Conservation (phyloP, 1,284 basidiomycete species). For the Cryptococcus sp. region DNA sequence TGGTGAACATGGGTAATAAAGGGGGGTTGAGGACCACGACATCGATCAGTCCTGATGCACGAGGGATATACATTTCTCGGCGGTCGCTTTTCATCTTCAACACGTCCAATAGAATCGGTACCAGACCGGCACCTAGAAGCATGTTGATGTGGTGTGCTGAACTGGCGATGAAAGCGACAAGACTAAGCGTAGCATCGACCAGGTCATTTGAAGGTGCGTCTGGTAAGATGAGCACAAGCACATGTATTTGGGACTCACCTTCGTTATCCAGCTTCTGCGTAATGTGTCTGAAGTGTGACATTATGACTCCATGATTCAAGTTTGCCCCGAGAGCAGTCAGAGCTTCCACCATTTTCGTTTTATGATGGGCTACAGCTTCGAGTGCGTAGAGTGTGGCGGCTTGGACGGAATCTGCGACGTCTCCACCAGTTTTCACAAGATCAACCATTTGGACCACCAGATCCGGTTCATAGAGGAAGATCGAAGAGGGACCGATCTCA, state of each 20-base stretch:
- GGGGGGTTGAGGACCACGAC: slow-evolving; percentile 79
- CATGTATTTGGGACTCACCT: slow-evolving; percentile 24
- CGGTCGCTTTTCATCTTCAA: slow-evolving; percentile 58
- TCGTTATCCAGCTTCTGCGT: slow-evolving; percentile 65
- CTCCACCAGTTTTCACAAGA: slow-evolving; percentile 67
- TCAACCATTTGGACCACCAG: slow-evolving; percentile 83
- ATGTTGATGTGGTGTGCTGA: slow-evolving; percentile 81
- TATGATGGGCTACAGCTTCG: slow-evolving; percentile 83
- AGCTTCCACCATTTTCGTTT: slow-evolving; percentile 77
- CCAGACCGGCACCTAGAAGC: slow-evolving; percentile 93
- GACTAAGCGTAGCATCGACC: slow-evolving; percentile 77
- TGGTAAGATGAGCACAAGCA: neutral
- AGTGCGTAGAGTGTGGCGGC: slow-evolving; percentile 80
- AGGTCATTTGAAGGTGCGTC: slow-evolving; percentile 62
- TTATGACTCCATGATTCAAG: slow-evolving; percentile 90
- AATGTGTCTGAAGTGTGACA: slow-evolving; percentile 78
- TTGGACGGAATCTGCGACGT: slow-evolving; percentile 56
- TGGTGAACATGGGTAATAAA: slow-evolving; percentile 75
- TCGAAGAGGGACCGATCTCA: slow-evolving; percentile 66
- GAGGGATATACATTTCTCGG: slow-evolving; percentile 39
- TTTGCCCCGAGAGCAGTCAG: slow-evolving; percentile 88
- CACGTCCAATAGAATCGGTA: slow-evolving; percentile 82
- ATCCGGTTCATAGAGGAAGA: slow-evolving; percentile 90
- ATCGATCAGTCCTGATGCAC: slow-evolving; percentile 84
- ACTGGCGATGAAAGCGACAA: slow-evolving; percentile 81